These are phyloP conservation scores for Oidiodendron maius DNA, from an alignment of 495 filamentous ascomycete species.

Conservation along the genomic window DNA sequence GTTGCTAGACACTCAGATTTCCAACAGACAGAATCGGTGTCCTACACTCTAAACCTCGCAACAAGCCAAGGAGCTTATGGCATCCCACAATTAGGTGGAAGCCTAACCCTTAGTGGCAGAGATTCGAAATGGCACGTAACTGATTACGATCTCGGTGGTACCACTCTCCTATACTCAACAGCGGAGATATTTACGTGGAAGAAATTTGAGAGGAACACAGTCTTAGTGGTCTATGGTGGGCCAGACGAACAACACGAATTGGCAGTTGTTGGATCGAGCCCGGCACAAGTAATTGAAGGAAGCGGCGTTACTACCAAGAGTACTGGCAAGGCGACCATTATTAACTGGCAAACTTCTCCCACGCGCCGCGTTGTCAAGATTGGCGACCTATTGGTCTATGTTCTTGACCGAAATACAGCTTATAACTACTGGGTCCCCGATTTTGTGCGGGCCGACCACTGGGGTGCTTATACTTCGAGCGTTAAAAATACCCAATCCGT, in stretches of 20 bases:
- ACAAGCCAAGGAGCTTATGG: slow-evolving; percentile 56
- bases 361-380: slow-evolving; percentile 49
- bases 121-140: slow-evolving; percentile 71
- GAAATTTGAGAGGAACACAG: slow-evolving; percentile 49
- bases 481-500: slow-evolving; percentile 38
- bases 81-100: slow-evolving; percentile 57
- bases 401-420: slow-evolving; percentile 63
- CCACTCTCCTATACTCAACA: slow-evolving; percentile 65
- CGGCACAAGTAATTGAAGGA: slow-evolving; percentile 44
- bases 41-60: slow-evolving; percentile 55
- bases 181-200: slow-evolving; percentile 73
- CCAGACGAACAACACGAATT: slow-evolving; percentile 66
- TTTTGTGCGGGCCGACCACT: slow-evolving; percentile 33
- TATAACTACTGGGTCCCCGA: slow-evolving; percentile 72
- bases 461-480: slow-evolving; percentile 28
- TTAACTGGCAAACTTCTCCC: slow-evolving; percentile 51
- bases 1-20: slow-evolving; percentile 61
- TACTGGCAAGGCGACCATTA: slow-evolving; percentile 37
- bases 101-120: slow-evolving; percentile 59
- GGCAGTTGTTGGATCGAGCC: slow-evolving; percentile 39
- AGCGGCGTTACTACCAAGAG: slow-evolving; percentile 35
- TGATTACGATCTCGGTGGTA: slow-evolving; percentile 63
- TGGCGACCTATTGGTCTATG: slow-evolving; percentile 47
- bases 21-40: slow-evolving; percentile 42
- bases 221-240: slow-evolving; percentile 66